Conservation (phyloP, 345 rosid species). For the Passiflora organensis region DNA sequence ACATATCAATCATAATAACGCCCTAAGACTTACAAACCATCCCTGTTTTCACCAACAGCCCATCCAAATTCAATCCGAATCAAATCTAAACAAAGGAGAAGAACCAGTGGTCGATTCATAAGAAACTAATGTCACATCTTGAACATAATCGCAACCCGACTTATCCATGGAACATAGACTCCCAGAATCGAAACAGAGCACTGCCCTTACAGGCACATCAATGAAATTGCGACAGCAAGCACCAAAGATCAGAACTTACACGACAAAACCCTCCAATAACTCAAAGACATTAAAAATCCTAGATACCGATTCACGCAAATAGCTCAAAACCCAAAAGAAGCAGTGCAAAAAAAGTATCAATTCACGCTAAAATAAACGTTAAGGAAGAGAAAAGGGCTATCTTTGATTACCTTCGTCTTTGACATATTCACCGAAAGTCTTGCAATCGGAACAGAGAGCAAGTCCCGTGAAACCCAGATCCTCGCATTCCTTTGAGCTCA, state of each 20-base stretch:
- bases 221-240: not conserved
- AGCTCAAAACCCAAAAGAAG: not conserved
- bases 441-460: slow-evolving; percentile 96
- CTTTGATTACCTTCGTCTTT: slow-evolving; percentile 61
- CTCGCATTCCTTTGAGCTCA: slow-evolving; percentile 71
- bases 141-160: not conserved
- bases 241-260: not conserved
- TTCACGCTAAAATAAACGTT: not conserved
- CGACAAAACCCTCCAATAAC: not conserved
- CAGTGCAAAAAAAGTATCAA: not conserved
- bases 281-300: not conserved
- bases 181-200: not conserved
- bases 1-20: not conserved
- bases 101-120: no score
- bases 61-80: not conserved
- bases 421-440: slow-evolving; percentile 76
- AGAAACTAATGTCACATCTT: no score
- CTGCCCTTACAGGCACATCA: not conserved
- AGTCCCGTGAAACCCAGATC: slow-evolving; percentile 90
- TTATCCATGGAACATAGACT: not conserved
- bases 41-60: not conserved
- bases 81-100: not conserved
- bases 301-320: not conserved
- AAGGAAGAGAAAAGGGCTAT: not conserved
- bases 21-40: not conserved